Percentiles rank a stretch among this genome's conserved stretches.
Conservation (phyloP, 495 filamentous ascomycete genomes). For the Ascodesmis nigricans region DNA sequence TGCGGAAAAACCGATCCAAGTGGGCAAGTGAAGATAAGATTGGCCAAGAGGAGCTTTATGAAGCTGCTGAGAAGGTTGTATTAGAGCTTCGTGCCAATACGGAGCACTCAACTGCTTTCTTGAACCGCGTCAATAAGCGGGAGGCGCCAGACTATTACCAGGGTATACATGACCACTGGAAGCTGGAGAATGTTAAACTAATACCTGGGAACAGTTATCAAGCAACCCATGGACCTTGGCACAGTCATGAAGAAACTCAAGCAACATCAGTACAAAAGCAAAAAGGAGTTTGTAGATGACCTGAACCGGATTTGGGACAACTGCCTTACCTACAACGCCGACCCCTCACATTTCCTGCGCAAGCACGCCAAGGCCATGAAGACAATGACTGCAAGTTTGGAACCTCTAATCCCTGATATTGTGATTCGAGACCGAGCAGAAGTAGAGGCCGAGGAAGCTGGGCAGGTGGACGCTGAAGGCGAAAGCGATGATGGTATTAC, state of each 20-base stretch:
- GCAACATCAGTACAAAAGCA: conserved; percentile 65
- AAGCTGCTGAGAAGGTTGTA: conserved; percentile 84
- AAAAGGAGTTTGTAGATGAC: conserved; percentile 83
- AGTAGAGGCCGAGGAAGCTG: conserved; percentile 79
- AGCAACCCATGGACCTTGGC: conserved; percentile 93
- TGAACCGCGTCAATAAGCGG: conserved; percentile 82
- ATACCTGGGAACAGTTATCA: conserved; percentile 80
- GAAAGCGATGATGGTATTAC: conserved; percentile 58
- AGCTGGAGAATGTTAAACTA: too few species aligned
- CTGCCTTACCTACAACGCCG: conserved; percentile 85
- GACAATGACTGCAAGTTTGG: conserved; percentile 86
- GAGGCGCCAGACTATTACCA: conserved; percentile 84
- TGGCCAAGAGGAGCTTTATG: conserved; percentile 92
- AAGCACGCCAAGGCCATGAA: conserved; percentile 92
- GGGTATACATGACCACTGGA: conserved; percentile 29
- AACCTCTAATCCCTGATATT: conserved; percentile 85
- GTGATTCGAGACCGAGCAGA: conserved; percentile 73
- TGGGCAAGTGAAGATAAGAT: conserved; percentile 97
- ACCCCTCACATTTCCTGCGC: conserved; percentile 63
- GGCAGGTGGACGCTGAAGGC: conserved; percentile 57
- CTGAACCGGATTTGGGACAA: conserved; percentile 91
- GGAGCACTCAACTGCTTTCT: conserved; percentile 81
- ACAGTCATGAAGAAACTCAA: conserved; percentile 98
- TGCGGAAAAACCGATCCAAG: conserved; percentile 90
- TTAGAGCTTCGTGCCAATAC: conserved; percentile 91